Base-by-base conservation (phyloP, 768 basidiomycete species). In the Fomitopsis serialis region DNA sequence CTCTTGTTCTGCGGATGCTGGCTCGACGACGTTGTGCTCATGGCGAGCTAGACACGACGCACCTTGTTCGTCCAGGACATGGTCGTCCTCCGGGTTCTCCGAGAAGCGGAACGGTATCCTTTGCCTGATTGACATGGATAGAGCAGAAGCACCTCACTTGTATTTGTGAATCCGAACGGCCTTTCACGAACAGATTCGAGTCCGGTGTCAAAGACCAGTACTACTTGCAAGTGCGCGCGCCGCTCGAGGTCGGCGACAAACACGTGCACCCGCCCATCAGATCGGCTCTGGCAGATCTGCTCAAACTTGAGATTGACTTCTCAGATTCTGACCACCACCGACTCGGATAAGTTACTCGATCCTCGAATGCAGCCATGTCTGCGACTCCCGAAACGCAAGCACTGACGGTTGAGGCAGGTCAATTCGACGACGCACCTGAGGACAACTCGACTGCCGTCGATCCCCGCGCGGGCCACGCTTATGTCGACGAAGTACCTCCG, bases 401-500 rank as follows among this genome's bases (percentile, higher is more conserved):
- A 36, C 50, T 64, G 2, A 60, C 66, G 19, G 58, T 75, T 49
- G 77, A 70, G 47, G 67, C 67, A 23, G 81, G 82, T 17, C 86
- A 85, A 59, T 84, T 87, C 56, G 82, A 86, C 58, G 82, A 85
- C 64, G 79, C 81, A 0, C 68, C 71, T 15, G 77, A 75, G 19
- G 68, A 66, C 4, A 51, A 35, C n/a, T 34, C 56, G 17, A 27
- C 15, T 15, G 45, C 19, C 2, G 22, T 11, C 11, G 55, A 64
- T 56, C 57, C 65, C 21, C 63, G 66, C 40, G 59, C 63, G 45
- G 68, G 65, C 17, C 59, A 68, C 37, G 58, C 27, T n/a, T 68
- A 66, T 52, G 69, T 74, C 44, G 71, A 72, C 56, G 65, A 72
- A 8, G 37, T 5, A 6, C 8, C 13, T 6, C 37, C 15, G 6